Percentiles rank a stretch among this genome's conserved stretches.
Conservation (phyloP, 129 eudicot species). For the Saussurea involucrata region DNA sequence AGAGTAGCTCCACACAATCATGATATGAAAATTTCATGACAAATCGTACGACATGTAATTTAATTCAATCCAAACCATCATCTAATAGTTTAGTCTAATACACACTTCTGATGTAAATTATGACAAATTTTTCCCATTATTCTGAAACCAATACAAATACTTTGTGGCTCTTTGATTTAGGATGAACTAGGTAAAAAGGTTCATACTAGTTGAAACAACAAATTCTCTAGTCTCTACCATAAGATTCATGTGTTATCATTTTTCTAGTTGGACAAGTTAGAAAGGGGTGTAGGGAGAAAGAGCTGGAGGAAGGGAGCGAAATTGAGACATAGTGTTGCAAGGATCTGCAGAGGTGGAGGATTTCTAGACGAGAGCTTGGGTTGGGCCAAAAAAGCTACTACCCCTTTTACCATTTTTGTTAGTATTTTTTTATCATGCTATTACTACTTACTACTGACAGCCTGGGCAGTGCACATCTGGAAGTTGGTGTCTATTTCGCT, state of each 20-base stretch:
- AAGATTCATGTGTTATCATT: too few relatives aligned
- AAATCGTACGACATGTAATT: not conserved
- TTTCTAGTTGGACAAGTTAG: not conserved
- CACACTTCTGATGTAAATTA: not conserved
- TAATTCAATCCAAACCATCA: not conserved
- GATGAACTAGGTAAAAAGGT: not conserved
- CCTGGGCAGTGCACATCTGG: not conserved
- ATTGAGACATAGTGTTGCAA: not conserved
- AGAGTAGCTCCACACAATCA: not conserved
- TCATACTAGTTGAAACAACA: not conserved
- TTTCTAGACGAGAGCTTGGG: not conserved
- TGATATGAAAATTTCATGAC: not conserved
- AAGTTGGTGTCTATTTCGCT: not conserved
- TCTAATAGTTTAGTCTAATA: too few relatives aligned
- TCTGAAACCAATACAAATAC: not conserved
- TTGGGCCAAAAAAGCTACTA: not conserved
- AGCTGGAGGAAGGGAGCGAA: not conserved
- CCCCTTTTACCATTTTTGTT: not conserved
- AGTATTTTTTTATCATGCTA: not conserved
- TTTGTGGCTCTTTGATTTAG: not conserved
- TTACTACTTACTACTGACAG: not conserved
- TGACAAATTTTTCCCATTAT: not conserved
- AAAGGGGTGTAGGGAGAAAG: not conserved
- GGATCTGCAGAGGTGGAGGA: not conserved
- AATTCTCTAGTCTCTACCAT: not conserved